Percentiles rank a stretch among this genome's conserved stretches.
These are phyloP conservation scores for Endoconidiophora laricicola DNA, from an alignment of 2,329 filamentous ascomycete genomes.

Conservation along the genomic window DNA sequence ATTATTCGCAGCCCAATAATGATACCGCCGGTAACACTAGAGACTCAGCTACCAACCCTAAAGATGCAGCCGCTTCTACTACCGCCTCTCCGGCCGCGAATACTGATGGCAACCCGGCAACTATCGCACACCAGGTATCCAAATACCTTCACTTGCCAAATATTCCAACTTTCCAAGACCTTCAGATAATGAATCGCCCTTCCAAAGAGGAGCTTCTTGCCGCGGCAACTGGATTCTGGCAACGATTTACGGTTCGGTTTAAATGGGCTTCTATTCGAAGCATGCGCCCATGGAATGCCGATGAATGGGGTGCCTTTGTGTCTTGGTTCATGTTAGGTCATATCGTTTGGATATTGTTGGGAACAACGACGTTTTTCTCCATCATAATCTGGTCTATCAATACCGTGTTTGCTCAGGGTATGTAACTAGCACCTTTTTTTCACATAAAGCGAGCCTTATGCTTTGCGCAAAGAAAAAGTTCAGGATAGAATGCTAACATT, in stretches of 20 bases:
- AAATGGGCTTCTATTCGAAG: conserved; percentile 97
- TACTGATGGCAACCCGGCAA: conserved; percentile 21
- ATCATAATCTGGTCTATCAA: conserved; percentile 82
- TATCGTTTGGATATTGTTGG: conserved; percentile 86
- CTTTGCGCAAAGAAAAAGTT: background rate
- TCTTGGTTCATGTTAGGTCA: conserved; percentile 94
- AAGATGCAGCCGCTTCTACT: background rate
- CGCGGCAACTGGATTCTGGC: conserved; percentile 84
- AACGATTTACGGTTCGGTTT: conserved; percentile 75
- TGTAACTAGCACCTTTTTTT: conserved; percentile 15
- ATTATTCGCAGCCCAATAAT: background rate
- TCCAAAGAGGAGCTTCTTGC: conserved; percentile 86
- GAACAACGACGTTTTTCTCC: conserved; percentile 94
- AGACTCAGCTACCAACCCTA: background rate
- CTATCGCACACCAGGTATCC: conserved; percentile 35
- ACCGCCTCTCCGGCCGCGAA: background rate
- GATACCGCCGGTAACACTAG: background rate
- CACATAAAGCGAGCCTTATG: too few relatives aligned
- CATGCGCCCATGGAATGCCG: conserved; percentile 81
- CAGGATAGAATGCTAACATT: conserved; percentile 13
- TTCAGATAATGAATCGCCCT: conserved; percentile 46
- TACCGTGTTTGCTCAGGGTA: conserved; percentile 87
- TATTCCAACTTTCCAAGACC: conserved; percentile 30
- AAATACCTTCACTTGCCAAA: conserved; percentile 47
- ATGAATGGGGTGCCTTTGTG: conserved; percentile 86